A percentile compares a stretch with the other conserved stretches of the same genome.
phyloP scores from a whole-genome alignment of 495 filamentous ascomycete genomes.

The Xylaria bambusicola region DNA sequence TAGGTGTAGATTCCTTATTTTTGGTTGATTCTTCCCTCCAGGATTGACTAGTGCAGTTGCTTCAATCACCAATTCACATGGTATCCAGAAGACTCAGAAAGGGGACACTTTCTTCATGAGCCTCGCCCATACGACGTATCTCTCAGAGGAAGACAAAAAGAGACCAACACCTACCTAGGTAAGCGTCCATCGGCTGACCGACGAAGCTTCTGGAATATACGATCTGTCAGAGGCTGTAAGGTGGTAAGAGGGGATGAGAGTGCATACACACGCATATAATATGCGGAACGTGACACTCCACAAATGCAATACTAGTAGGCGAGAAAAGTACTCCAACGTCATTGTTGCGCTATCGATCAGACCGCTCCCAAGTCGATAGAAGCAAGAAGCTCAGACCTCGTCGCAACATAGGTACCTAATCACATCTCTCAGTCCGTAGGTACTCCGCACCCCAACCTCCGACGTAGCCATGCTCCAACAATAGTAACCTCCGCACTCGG shows the following conservation, averaged over 20 bases:
- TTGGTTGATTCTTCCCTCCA: not conserved
- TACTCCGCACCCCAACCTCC: slow-evolving; percentile 11
- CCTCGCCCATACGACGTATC: too few relatives aligned
- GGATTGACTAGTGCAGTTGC: too few relatives aligned
- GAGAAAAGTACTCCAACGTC: slow-evolving; percentile 3
- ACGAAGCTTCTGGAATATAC: too few relatives aligned
- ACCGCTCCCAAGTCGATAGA: not conserved
- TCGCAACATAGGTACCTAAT: not conserved
- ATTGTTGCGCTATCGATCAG: slow-evolving; percentile 1
- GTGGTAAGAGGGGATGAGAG: too few relatives aligned
- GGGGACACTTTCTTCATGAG: too few relatives aligned
- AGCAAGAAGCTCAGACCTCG: slow-evolving; percentile 7
- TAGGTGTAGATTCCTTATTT: not conserved
- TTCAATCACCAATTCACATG: too few relatives aligned
- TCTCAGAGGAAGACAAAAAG: too few relatives aligned
- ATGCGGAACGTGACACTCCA: slow-evolving; percentile 17
- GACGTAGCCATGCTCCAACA: slow-evolving; percentile 4
- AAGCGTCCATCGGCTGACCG: too few relatives aligned
- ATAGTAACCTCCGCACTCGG: not conserved
- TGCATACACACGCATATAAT: slow-evolving; percentile 8
- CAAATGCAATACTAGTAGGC: not conserved
- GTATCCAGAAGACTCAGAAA: too few relatives aligned
- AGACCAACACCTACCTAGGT: too few relatives aligned
- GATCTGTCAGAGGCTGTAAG: too few relatives aligned
- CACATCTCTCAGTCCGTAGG: not conserved